phyloP scores from a whole-genome alignment of 495 filamentous ascomycete genomes.

The Lentithecium fluviatile region DNA sequence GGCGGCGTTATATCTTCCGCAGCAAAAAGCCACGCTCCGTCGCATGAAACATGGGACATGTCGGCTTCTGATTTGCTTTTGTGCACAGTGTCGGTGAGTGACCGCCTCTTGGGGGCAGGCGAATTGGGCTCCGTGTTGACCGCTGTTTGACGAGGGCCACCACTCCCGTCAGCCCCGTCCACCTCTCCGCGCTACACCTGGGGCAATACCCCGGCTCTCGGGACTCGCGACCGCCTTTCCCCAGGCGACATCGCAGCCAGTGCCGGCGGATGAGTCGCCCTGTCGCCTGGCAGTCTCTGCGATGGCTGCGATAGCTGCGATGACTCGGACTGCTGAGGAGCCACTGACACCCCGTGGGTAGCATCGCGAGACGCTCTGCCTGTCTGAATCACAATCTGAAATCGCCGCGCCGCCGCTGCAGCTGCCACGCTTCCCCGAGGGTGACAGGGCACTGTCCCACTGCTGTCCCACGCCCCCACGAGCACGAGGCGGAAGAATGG shows the following conservation, averaged over 20 bases:
- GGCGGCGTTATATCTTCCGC: slow-evolving; percentile 16
- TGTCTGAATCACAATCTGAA: too few species aligned
- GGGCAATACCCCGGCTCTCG: slow-evolving; percentile 10
- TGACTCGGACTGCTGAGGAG: slow-evolving; percentile 14
- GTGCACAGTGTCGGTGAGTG: slow-evolving; percentile 28
- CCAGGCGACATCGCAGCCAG: slow-evolving; percentile 7
- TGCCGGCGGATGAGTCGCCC: not conserved
- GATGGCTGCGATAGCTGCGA: not conserved
- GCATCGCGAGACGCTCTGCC: too few species aligned
- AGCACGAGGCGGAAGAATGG: not conserved
- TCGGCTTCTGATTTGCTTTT: slow-evolving; percentile 26
- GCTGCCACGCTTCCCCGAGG: not conserved
- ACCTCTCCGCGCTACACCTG: not conserved
- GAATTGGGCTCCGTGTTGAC: slow-evolving; percentile 7
- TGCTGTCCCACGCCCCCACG: slow-evolving; percentile 2
- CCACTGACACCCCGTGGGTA: not conserved
- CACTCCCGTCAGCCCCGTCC: slow-evolving; percentile 2
- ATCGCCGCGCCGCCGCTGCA: not conserved
- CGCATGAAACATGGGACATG: slow-evolving; percentile 27
- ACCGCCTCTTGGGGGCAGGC: slow-evolving; percentile 18
- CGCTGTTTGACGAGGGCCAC: slow-evolving; percentile 14
- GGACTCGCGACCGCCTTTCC: slow-evolving; percentile 14
- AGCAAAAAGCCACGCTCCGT: slow-evolving; percentile 22
- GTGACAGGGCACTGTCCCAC: slow-evolving; percentile 1
- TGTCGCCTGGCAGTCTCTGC: slow-evolving; percentile 1